Evolutionary conservation across 208 protist genomes (phyloP).

Genomic region (Porcisia hertigi): DNA sequence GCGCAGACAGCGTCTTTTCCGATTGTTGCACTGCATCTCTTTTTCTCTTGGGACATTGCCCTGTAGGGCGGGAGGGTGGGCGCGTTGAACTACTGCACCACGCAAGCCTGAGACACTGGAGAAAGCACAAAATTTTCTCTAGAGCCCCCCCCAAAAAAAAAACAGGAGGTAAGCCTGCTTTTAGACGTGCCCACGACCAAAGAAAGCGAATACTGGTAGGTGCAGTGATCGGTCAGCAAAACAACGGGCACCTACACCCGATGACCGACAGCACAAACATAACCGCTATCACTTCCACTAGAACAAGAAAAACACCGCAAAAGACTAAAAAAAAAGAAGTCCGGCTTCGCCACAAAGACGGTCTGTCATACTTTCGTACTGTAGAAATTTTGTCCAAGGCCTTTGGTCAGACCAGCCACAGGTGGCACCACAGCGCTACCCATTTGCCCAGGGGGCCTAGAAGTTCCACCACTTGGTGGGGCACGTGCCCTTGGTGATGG

Average conservation of each 20-base stretch:
- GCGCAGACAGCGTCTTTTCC: not conserved
- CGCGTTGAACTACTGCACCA: not conserved
- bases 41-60: not conserved
- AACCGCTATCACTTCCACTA: not conserved
- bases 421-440: not conserved
- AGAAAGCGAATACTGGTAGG: not conserved
- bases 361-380: not conserved
- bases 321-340: not conserved
- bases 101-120: not conserved
- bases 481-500: slow-evolving; percentile 61
- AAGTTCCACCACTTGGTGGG: slow-evolving; percentile 83
- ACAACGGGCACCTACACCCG: not conserved
- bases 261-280: not conserved
- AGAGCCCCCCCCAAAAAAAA: not conserved
- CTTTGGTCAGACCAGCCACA: too few relatives aligned
- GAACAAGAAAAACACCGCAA: not conserved
- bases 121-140: not conserved
- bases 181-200: not conserved
- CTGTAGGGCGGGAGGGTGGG: not conserved
- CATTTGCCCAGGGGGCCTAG: slow-evolving; percentile 23
- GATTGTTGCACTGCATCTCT: not conserved
- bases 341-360: not conserved
- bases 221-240: not conserved
- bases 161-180: not conserved
- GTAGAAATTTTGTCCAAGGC: not conserved